Conservation (phyloP, 2,329 filamentous ascomycete genomes). For the Pseudogymnoascus sp. region DNA sequence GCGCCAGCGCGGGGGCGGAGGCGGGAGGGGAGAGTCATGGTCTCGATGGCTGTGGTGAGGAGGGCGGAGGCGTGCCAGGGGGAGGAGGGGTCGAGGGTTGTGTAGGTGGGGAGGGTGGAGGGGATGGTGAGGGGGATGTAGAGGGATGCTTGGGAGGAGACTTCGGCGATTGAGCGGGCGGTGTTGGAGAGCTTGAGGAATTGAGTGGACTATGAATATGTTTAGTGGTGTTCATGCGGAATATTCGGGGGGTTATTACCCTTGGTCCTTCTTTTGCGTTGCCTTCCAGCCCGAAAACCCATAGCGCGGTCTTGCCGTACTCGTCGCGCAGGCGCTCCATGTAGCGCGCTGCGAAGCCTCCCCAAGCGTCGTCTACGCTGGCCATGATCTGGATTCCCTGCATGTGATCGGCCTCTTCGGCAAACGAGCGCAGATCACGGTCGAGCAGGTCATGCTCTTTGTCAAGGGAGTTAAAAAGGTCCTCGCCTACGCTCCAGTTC, state of each 20-base stretch:
- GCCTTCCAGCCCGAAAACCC: constrained; percentile 78
- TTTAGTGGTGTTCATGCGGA: neutral
- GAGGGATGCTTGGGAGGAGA: constrained; percentile 64
- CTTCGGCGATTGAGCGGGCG: constrained; percentile 60
- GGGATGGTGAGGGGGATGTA: constrained; percentile 67
- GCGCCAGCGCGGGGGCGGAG: constrained; percentile 43
- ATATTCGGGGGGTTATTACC: constrained; percentile 33
- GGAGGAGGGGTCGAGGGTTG: constrained; percentile 54
- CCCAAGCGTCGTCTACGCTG: constrained; percentile 70
- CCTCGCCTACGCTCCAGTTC: constrained; percentile 63
- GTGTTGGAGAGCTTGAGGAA: constrained; percentile 62
- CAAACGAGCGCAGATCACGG: constrained; percentile 78
- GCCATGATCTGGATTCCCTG: constrained; percentile 77
- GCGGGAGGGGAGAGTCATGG: constrained; percentile 66
- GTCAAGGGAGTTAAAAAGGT: constrained; percentile 65
- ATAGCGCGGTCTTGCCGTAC: constrained; percentile 77
- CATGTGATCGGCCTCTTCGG: constrained; percentile 87
- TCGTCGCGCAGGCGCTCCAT: constrained; percentile 77
- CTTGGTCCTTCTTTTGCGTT: constrained; percentile 43
- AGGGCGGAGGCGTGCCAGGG: constrained; percentile 76
- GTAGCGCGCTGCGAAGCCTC: constrained; percentile 65
- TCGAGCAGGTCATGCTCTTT: constrained; percentile 81
- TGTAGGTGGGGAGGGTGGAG: constrained; percentile 47
- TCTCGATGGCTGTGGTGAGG: constrained; percentile 69
- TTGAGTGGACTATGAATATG: constrained; percentile 45